Evolutionary conservation across 163 green algal species (phyloP).

Genomic region (Scenedesmus sp.): DNA sequence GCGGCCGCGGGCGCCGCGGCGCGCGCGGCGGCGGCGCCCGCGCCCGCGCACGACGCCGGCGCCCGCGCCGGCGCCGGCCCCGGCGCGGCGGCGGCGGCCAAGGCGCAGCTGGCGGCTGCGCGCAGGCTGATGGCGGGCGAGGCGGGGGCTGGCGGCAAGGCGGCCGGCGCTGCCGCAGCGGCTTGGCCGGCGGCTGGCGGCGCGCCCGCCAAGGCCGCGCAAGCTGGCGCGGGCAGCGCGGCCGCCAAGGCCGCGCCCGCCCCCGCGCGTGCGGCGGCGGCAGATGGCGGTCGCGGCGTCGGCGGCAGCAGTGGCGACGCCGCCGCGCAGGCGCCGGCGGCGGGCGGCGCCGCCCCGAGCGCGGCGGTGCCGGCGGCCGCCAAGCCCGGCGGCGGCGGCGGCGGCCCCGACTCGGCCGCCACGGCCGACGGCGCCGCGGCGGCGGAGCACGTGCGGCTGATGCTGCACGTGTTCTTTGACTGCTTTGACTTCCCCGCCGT

Average conservation of each 20-base stretch:
- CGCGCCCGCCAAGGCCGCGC: not conserved
- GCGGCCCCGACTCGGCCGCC: too few relatives aligned
- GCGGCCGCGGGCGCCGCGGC: not conserved
- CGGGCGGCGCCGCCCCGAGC: not conserved
- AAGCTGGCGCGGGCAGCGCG: not conserved
- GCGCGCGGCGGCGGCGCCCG: not conserved
- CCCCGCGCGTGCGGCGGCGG: not conserved
- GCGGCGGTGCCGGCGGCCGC: not conserved
- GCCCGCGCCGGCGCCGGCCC: not conserved
- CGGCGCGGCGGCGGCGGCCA: not conserved
- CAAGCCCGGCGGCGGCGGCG: not conserved
- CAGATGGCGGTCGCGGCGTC: not conserved
- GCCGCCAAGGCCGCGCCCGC: not conserved
- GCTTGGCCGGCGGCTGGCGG: too few relatives aligned
- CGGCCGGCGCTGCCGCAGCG: too few relatives aligned
- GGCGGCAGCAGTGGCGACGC: not conserved
- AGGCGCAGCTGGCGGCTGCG: not conserved
- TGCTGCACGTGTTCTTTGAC: conserved; percentile 39
- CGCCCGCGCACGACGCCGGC: too few relatives aligned
- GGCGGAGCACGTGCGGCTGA: not conserved
- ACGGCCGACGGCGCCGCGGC: not conserved
- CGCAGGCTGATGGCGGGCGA: not conserved
- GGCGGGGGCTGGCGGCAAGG: not conserved
- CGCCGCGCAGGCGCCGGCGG: not conserved
- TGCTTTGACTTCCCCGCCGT: conserved; percentile 43